Evolutionary conservation across 2,329 filamentous ascomycete genomes (phyloP), one percentile per base, ranked within the genome.

Genomic region (Arthrobotrys megalospora): DNA sequence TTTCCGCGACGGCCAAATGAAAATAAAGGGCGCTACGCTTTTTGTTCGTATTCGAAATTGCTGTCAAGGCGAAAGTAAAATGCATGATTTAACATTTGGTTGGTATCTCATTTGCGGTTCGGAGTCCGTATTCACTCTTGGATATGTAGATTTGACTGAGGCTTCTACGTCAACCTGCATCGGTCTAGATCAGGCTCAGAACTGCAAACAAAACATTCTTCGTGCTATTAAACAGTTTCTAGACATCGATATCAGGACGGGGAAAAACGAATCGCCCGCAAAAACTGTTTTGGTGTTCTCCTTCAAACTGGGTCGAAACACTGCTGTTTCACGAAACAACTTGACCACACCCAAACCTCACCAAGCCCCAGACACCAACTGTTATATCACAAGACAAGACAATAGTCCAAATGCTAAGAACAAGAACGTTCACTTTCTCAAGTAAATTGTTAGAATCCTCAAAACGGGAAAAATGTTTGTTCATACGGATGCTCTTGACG

Each of bases 271-370:
- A 32, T 32, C 48, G 48, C 11, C 6, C n/a, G 11, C 21, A 11
- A 19, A 19, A 4, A 10, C 19, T 11, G 45, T 21, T 64, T 50
- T 52, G 63, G 63, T 24, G 53, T 34, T 52, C 73, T 63, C 73
- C 73, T 77, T 77, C 73, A 77, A 77, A 77, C 73, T 41, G 14
- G 16, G 32, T 47, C 73, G 73, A 77, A 77, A 77, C 73, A 24
- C 28, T 47, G 16, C 60, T 64, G 73, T 77, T 77, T 70, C 73
- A 71, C 50, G 55, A 69, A 69, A 77, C 65, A 65, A 69, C 53
- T 62, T 65, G 47, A 43, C 58, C 43, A 67, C 66, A 55, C 21
- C 36, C 19, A 41, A 53, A 45, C 66, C 55, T 36, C 66, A 36
- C 36, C 19, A 41, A 53, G 53, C 66, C 55, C 47, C 66, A 77